Conservation (phyloP, 2,329 filamentous ascomycete genomes). For the Fusarium zealandicum region DNA sequence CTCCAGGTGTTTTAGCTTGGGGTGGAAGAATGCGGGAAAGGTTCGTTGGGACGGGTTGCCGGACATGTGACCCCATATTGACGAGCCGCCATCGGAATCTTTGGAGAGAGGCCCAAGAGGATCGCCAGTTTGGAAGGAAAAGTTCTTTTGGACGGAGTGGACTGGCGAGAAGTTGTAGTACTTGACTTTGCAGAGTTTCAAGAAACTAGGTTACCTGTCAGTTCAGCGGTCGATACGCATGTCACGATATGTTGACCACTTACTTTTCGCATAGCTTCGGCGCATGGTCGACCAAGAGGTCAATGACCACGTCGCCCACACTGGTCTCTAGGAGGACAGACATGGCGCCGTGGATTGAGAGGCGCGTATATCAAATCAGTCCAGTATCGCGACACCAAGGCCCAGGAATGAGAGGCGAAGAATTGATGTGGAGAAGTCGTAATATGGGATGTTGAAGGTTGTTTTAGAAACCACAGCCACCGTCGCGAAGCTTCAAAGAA, state of each 20-base stretch:
- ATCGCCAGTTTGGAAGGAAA: constrained; percentile 96
- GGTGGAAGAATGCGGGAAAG: constrained; percentile 84
- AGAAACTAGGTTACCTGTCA: constrained; percentile 72
- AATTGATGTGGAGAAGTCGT: not conserved
- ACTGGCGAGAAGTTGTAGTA: constrained; percentile 98
- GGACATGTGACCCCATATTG: constrained; percentile 86
- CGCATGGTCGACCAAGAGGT: constrained; percentile 86
- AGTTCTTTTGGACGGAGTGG: constrained; percentile 91
- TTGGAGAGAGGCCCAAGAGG: constrained; percentile 85
- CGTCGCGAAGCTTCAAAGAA: constrained; percentile 24
- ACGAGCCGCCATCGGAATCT: constrained; percentile 89
- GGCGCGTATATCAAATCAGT: not conserved
- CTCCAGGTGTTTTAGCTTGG: constrained; percentile 87
- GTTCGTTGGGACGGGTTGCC: constrained; percentile 72
- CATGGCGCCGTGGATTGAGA: constrained; percentile 59
- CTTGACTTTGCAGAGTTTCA: constrained; percentile 98
- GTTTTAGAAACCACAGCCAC: constrained; percentile 25
- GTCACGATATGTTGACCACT: no score
- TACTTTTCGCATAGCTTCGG: constrained; percentile 96
- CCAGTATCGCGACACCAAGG: not conserved
- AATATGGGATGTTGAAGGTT: constrained; percentile 11
- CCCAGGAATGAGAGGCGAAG: not conserved
- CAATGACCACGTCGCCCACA: constrained; percentile 91
- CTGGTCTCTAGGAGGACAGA: constrained; percentile 94
- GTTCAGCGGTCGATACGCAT: constrained; percentile 24